A percentile compares a stretch with the other conserved stretches of the same genome.
Conservation (phyloP, 805 yeast genomes). For the Kuraishia borneana region DNA sequence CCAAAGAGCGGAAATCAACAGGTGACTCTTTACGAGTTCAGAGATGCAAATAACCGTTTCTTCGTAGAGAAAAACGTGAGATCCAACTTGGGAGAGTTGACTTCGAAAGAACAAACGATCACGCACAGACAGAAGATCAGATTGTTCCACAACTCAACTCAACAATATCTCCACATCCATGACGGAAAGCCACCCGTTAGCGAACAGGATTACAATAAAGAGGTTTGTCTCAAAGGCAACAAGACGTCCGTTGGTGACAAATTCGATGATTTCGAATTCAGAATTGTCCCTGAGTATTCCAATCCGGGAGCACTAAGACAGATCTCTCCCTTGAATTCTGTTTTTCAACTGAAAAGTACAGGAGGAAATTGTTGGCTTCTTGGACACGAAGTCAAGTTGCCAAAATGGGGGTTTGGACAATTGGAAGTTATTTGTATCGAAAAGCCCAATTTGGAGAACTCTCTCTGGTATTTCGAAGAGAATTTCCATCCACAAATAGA, state of each 20-base stretch:
- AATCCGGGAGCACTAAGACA: constrained; percentile 17
- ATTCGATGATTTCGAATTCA: constrained; percentile 60
- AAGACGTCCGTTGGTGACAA: constrained; percentile 51
- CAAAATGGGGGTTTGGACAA: constrained; percentile 60
- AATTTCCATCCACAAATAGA: constrained; percentile 43
- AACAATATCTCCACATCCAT: constrained; percentile 57
- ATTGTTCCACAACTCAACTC: constrained; percentile 61
- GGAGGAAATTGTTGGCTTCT: constrained; percentile 61
- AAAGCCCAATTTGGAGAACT: constrained; percentile 53
- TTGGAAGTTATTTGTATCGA: constrained; percentile 84
- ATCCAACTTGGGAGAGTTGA: constrained; percentile 27
- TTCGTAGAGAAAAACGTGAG: constrained; percentile 39
- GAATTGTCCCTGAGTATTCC: constrained; percentile 30
- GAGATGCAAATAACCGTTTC: constrained; percentile 65
- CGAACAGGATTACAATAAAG: constrained; percentile 83
- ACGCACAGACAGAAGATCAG: constrained; percentile 47
- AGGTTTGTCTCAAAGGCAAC: constrained; percentile 67
- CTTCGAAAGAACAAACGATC: constrained; percentile 13
- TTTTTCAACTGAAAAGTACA: constrained; percentile 57
- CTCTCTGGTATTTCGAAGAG: constrained; percentile 67
- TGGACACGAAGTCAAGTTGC: constrained; percentile 64
- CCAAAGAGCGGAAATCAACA: constrained; percentile 61
- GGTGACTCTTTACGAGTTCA: constrained; percentile 58
- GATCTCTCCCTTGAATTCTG: constrained; percentile 49
- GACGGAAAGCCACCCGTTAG: constrained; percentile 76